A percentile compares a stretch with the other conserved stretches of the same genome.
These are phyloP conservation scores for Immersiporthe knoxdaviesiana DNA, from an alignment of 2,329 filamentous ascomycete species.

Conservation along the genomic window DNA sequence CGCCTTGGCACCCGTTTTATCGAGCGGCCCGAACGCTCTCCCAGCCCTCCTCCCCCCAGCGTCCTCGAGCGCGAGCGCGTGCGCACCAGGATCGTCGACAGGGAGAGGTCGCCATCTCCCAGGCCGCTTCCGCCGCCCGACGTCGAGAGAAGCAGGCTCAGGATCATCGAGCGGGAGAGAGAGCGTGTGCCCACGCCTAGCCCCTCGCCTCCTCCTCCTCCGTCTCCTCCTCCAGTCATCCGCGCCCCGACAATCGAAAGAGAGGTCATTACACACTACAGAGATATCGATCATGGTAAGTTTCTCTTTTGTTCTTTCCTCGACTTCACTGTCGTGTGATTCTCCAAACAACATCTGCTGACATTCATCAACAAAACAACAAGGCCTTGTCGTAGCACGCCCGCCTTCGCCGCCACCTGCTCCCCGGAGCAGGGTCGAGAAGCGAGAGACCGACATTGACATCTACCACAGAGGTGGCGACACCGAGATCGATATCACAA, in stretches of 20 bases:
- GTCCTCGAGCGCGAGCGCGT: slow-evolving; percentile 42
- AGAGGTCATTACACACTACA: slow-evolving; percentile 87
- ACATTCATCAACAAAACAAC: slow-evolving; percentile 20
- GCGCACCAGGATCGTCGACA: slow-evolving; percentile 47
- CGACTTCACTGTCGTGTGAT: neutral
- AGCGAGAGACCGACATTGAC: slow-evolving; percentile 64
- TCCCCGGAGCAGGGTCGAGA: slow-evolving; percentile 48
- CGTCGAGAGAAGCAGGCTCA: slow-evolving; percentile 51
- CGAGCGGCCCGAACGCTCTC: slow-evolving; percentile 47
- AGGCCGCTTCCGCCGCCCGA: slow-evolving; percentile 42
- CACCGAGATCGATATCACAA: slow-evolving; percentile 61
- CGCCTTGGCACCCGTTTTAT: slow-evolving; percentile 40
- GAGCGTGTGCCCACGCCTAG: slow-evolving; percentile 50
- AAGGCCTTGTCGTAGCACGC: slow-evolving; percentile 53
- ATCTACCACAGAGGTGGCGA: slow-evolving; percentile 58
- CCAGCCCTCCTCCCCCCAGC: slow-evolving; percentile 37
- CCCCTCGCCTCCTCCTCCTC: slow-evolving; percentile 56
- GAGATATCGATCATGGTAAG: slow-evolving; percentile 84
- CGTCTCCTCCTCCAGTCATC: slow-evolving; percentile 68
- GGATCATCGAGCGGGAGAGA: slow-evolving; percentile 53
- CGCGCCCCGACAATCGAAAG: slow-evolving; percentile 80
- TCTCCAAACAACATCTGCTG: neutral
- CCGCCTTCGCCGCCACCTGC: slow-evolving; percentile 55
- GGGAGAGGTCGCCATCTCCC: slow-evolving; percentile 43
- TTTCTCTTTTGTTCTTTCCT: neutral